A percentile compares a stretch with the other conserved stretches of the same genome.
Conservation (phyloP, 2,329 filamentous ascomycete genomes). For the Cryphonectria naterciae region DNA sequence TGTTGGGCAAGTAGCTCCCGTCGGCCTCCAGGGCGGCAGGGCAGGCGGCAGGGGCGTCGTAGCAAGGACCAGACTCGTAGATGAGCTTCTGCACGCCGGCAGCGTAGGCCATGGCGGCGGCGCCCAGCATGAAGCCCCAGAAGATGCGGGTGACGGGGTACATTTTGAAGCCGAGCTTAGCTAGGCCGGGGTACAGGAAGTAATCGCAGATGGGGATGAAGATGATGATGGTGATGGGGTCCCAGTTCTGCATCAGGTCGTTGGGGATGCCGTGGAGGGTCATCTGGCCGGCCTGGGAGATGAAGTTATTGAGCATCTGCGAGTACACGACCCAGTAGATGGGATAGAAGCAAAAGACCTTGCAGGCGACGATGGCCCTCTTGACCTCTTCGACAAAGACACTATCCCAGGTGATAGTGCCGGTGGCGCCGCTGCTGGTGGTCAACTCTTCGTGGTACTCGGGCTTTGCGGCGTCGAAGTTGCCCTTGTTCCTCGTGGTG, state of each 20-base stretch:
- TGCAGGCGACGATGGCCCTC: slow-evolving; percentile 68
- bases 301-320: slow-evolving; percentile 62
- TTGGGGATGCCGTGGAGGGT: slow-evolving; percentile 69
- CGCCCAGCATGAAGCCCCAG: slow-evolving; percentile 57
- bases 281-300: slow-evolving; percentile 64
- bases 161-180: slow-evolving; percentile 60
- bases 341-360: slow-evolving; percentile 68
- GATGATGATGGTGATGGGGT: slow-evolving; percentile 68
- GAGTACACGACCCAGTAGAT: slow-evolving; percentile 71
- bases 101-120: slow-evolving; percentile 25
- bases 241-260: slow-evolving; percentile 70
- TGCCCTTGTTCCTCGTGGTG: slow-evolving; percentile 70
- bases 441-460: slow-evolving; percentile 71
- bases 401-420: slow-evolving; percentile 66
- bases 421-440: slow-evolving; percentile 61
- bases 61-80: slow-evolving; percentile 28
- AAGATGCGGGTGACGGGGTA: slow-evolving; percentile 69
- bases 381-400: slow-evolving; percentile 74
- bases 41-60: slow-evolving; percentile 23
- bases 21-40: slow-evolving; percentile 20
- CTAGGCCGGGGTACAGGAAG: slow-evolving; percentile 64
- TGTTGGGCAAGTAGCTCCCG: slow-evolving; percentile 23
- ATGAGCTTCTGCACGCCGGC: slow-evolving; percentile 29
- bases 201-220: slow-evolving; percentile 67
- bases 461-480: slow-evolving; percentile 69